Evolutionary conservation across 139 green algal species (phyloP), one percentile per base, ranked within the genome.

Genomic region (Diplosphaera chodatii): DNA sequence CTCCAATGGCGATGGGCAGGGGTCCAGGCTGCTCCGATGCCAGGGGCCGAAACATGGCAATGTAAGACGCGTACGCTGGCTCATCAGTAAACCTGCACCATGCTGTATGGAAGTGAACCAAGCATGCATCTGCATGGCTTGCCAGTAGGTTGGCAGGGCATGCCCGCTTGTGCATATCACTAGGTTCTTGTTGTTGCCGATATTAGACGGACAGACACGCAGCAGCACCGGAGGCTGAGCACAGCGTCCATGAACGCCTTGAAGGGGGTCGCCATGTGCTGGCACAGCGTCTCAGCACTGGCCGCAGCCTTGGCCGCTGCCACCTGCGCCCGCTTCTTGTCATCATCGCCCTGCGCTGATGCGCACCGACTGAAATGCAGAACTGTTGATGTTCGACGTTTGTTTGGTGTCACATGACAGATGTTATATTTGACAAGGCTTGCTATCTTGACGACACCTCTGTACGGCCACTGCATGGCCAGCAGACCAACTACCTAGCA

Each of bases 251-350:
- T 91, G 79, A 97, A 98, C 73, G 86, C 80, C 40, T 89, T 79
- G 75, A 97, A 98, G 1, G 88, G 83, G 1, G 84, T 28, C 64
- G 27, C 22, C 32, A 48, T 29, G 33, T 55, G 29, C 4, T 40
- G 70, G 82, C 94, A 98, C 55, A 99, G 88, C 82, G 87, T 83
- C 83, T 98, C 91, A 0, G 89, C 84, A 8, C 71, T 85, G 4
- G 90, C 96, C 16, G 85, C 87, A 92, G 98, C 97, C 88, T 99
- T 99, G 86, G 97, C 98, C 76, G 96, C 97, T 83, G 92, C 97
- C 30, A 99, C 94, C 41, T 97, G 79, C 84, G 91, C 97, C 40
- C 94, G 92, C 82, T 98, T 98, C 88, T 97, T 97, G 82, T 59
- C 48, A 10, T 59, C 48, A 25, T 98, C 94, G 32, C 94, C 94